Evolutionary conservation across 495 filamentous ascomycete genomes (phyloP).

Genomic region (Podospora didyma): DNA sequence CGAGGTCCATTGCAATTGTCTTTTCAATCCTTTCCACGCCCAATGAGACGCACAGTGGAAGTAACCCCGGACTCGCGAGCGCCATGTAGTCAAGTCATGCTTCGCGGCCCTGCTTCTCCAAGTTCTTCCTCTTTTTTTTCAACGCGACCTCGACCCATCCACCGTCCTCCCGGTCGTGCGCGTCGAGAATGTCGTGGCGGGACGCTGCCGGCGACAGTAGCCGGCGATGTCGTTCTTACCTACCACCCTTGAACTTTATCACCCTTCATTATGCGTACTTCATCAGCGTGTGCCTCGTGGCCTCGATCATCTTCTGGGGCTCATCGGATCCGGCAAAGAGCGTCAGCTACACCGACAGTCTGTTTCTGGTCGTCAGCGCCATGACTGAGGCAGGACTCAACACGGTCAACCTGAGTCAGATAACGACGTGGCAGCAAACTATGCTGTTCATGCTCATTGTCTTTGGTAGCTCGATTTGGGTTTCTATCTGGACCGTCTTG

Average conservation of each 20-base stretch:
- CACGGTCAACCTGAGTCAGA: conserved; percentile 45
- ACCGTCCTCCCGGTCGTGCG: not conserved
- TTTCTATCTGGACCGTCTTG: conserved; percentile 58
- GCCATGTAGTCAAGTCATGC: not conserved
- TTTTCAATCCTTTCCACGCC: not conserved
- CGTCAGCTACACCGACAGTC: conserved; percentile 67
- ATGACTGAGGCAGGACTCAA: conserved; percentile 73
- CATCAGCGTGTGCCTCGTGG: conserved; percentile 57
- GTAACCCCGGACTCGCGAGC: not conserved
- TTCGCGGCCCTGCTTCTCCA: not conserved
- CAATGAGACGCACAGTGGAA: not conserved
- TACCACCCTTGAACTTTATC: conserved; percentile 70
- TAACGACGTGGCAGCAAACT: conserved; percentile 77
- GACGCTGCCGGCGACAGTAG: conserved; percentile 16
- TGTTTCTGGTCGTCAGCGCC: conserved; percentile 74
- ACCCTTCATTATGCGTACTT: conserved; percentile 74
- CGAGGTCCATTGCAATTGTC: too few species aligned
- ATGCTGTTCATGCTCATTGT: conserved; percentile 71
- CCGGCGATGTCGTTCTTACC: conserved; percentile 15
- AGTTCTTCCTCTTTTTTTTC: not conserved
- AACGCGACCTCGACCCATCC: not conserved
- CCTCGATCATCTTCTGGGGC: conserved; percentile 70
- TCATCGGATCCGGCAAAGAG: conserved; percentile 54
- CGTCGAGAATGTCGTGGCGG: conserved; percentile 12
- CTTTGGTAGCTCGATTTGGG: conserved; percentile 66